Evolutionary conservation across 2,329 filamentous ascomycete species (phyloP), one percentile per base, ranked within the genome.

Genomic region (Aureobasidium sp.): DNA sequence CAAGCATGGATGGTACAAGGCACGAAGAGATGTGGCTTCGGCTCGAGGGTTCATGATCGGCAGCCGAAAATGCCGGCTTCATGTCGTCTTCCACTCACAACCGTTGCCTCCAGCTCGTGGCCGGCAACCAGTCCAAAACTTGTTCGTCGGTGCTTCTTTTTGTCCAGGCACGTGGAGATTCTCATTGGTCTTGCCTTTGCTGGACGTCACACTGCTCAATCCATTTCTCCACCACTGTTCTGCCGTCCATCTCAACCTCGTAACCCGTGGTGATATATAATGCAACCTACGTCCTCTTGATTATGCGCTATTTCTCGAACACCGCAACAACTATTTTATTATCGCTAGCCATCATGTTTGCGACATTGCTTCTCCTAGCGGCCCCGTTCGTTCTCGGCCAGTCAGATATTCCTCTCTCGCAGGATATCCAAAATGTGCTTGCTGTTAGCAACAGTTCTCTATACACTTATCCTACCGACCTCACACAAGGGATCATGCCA

Each of bases 391-490:
- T 67, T 18, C 45, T 54, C 16, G 73, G 73, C 3, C 74, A 74
- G 54, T 72, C 74, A 18, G 74, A 79, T 50, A 72, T 77, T 45
- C 78, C 77, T 66, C 74, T 84, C 29, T 81, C 82, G 16, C 76
- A 80, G 20, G 78, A 81, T 47, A 76, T 90, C 53, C 86, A 89
- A 71, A 83, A 84, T 66, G 85, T 90, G 60, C 74, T 90, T 60
- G 78, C 81, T 64, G 87, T 86, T 8, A 81, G 87, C 70, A 75
- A 79, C 27, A 82, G 81, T 54, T 76, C 81, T 13, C 78, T 84
- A 25, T 90, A 90, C 75, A 81, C 75, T 23, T 90, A 90, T 75
- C 88, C 88, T 0, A 90, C 88, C 0, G 85, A 88, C 71, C 79
- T 90, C 25, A 90, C 88, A 1, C 81, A 87, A 67, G 87, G 83